phyloP scores from a whole-genome alignment of 2,329 filamentous ascomycete genomes.

The Xylaria sp. region DNA sequence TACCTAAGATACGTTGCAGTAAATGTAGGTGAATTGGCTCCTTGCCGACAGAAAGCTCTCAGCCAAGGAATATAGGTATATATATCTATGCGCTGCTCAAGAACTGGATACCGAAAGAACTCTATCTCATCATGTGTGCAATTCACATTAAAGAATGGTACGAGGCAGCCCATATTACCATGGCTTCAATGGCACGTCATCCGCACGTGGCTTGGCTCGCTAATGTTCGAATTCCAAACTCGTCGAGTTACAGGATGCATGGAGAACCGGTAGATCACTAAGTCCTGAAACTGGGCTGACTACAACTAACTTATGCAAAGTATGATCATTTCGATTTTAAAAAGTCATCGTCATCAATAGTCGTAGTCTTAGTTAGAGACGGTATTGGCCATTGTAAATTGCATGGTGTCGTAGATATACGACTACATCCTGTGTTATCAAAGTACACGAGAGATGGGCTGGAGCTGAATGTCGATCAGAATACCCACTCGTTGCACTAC shows the following conservation, averaged over 20 bases:
- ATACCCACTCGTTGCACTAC: not conserved
- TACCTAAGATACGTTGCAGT: not conserved
- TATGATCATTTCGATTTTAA: not conserved
- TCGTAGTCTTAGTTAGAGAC: not conserved
- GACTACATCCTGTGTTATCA: not conserved
- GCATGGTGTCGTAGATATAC: not conserved
- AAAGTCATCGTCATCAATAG: not conserved
- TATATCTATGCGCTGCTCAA: too few relatives aligned
- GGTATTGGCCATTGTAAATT: not conserved
- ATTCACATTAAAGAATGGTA: not conserved
- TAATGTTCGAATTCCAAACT: constrained; percentile 19
- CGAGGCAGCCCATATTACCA: not conserved
- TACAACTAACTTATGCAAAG: not conserved
- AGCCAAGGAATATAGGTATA: too few relatives aligned
- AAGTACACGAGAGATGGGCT: not conserved
- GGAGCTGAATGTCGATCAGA: constrained; percentile 16
- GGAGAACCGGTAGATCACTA: constrained; percentile 19
- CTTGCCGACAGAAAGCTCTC: not conserved
- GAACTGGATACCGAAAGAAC: too few relatives aligned
- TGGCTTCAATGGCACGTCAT: not conserved
- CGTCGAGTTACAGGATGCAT: constrained; percentile 13
- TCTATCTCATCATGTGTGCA: not conserved
- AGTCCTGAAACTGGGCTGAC: constrained; percentile 18
- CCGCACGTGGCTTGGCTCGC: not conserved
- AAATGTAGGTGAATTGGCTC: not conserved